Evolutionary conservation across 2,329 filamentous ascomycete species (phyloP), one percentile per base, ranked within the genome.

Genomic region (Fusarium sp.): DNA sequence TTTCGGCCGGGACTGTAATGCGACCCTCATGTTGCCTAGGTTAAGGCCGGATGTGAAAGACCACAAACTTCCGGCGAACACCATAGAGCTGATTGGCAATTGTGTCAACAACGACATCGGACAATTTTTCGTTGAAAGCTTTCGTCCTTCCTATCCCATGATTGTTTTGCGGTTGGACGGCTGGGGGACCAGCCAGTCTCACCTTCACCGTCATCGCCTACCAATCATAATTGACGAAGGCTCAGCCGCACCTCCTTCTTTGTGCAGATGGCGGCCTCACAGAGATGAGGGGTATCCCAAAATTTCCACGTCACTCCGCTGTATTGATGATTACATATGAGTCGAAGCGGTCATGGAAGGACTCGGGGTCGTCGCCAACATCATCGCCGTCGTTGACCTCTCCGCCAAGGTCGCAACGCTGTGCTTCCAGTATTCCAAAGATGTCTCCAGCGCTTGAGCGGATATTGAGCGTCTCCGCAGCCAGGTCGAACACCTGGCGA

Each of bases 381-480:
- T 62, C 7, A 52, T 62, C 7, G 53, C 58, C 4, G 42, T 58
- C 9, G 13, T 46, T 3, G 34, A 62, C 3, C 4, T 62, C 3
- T 51, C 53, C 0, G 15, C 33, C 5, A 62, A 62, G 6, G 45
- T 58, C 28, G 28, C 17, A 7, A 20, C 33, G 7, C 7, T 48
- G 2, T 58, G 53, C 3, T 18, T 18, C 1, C 45, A 46, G 3
- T 66, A 66, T 36, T 59, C 36, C 8, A 59, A 20, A 15, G 63
- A 52, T 4, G 59, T 60, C 24, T 48, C 46, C 0, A 40, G 34
- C 18, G 61, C 65, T 5, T 24, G n/a, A 9, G 11, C 43, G 6
- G 65, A 68, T 22, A 66, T 68, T 5, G n/a, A 36, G 13, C 39
- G 61, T 14, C 34, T 68, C 1, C 56, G 40, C 6, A 9, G 14